Evolutionary conservation across 768 basidiomycete species (phyloP).

Genomic region (Boletus vinaceobasis): DNA sequence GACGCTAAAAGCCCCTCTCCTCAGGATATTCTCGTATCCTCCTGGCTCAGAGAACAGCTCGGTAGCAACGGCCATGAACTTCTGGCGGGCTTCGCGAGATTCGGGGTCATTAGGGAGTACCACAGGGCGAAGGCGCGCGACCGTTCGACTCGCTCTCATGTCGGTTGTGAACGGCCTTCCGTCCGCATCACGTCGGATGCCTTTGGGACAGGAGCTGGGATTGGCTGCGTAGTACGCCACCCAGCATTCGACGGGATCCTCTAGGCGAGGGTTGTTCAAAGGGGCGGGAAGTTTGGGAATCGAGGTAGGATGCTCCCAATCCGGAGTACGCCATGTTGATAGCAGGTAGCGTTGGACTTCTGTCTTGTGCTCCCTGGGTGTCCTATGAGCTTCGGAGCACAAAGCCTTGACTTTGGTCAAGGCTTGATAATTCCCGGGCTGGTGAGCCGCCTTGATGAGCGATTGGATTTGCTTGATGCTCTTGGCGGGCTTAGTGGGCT

Average conservation of each 20-base stretch:
- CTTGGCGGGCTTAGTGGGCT: slow-evolving; percentile 29
- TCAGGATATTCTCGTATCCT: slow-evolving; percentile 37
- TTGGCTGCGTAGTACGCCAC: slow-evolving; percentile 43
- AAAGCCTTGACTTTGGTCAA: slow-evolving; percentile 42
- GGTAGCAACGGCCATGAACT: slow-evolving; percentile 39
- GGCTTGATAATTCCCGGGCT: slow-evolving; percentile 40
- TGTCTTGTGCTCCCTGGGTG: slow-evolving; percentile 42
- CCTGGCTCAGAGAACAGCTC: slow-evolving; percentile 41
- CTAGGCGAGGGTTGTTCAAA: slow-evolving; percentile 43
- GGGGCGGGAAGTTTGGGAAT: slow-evolving; percentile 17
- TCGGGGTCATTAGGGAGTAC: slow-evolving; percentile 32
- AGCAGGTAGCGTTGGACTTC: slow-evolving; percentile 42
- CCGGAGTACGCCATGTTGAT: slow-evolving; percentile 44
- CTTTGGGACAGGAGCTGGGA: slow-evolving; percentile 45
- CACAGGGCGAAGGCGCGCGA: slow-evolving; percentile 46
- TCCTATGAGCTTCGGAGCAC: slow-evolving; percentile 44
- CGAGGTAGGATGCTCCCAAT: slow-evolving; percentile 27
- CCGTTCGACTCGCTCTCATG: slow-evolving; percentile 45
- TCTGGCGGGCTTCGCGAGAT: slow-evolving; percentile 34
- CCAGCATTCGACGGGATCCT: slow-evolving; percentile 47
- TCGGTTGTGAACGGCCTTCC: slow-evolving; percentile 39
- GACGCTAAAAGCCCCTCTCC: slow-evolving; percentile 33
- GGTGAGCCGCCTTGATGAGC: slow-evolving; percentile 42
- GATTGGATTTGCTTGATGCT: slow-evolving; percentile 40
- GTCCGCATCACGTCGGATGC: slow-evolving; percentile 40